Percentiles rank a stretch among this genome's conserved stretches.
These are phyloP conservation scores for Amborella trichopoda DNA, from an alignment of 164 flowering plant genomes.

Conservation along the genomic window DNA sequence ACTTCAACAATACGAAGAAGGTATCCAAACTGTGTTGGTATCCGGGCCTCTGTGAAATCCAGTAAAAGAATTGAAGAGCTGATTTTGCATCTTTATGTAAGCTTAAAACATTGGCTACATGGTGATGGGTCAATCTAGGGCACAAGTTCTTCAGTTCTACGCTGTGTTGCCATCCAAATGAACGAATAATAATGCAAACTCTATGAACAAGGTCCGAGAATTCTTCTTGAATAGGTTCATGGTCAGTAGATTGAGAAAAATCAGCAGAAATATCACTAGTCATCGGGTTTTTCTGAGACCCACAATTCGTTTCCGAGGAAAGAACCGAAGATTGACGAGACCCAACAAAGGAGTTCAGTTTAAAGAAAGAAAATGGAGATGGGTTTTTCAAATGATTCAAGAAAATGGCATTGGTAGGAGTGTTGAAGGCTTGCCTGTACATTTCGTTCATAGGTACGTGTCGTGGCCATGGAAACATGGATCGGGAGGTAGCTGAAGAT, in stretches of 20 bases:
- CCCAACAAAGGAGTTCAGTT: constrained; percentile 7
- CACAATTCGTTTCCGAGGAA: constrained; percentile 15
- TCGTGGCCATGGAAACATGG: too few relatives aligned
- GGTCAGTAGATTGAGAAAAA: background rate
- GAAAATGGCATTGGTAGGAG: background rate
- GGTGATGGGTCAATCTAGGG: constrained; percentile 29
- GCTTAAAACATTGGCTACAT: constrained; percentile 31
- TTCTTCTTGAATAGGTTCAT: background rate
- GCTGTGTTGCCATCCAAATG: constrained; percentile 28
- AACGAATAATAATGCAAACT: constrained; percentile 24
- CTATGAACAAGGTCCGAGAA: constrained; percentile 19
- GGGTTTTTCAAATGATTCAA: constrained; percentile 16
- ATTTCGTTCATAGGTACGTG: too few relatives aligned
- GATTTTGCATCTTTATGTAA: constrained; percentile 22
- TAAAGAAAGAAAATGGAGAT: constrained; percentile 10
- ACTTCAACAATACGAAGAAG: constrained; percentile 36
- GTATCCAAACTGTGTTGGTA: constrained; percentile 40
- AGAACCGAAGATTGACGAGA: constrained; percentile 14
- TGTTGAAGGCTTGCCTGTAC: background rate
- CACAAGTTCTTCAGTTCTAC: constrained; percentile 24
- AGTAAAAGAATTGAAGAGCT: constrained; percentile 41
- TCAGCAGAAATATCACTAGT: background rate
- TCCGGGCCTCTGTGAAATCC: constrained; percentile 41
- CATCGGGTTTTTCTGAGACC: background rate
- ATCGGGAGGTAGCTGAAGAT: too few relatives aligned